Conservation (phyloP, 371 early-diverging fungal species). For the Mortierella sp. region DNA sequence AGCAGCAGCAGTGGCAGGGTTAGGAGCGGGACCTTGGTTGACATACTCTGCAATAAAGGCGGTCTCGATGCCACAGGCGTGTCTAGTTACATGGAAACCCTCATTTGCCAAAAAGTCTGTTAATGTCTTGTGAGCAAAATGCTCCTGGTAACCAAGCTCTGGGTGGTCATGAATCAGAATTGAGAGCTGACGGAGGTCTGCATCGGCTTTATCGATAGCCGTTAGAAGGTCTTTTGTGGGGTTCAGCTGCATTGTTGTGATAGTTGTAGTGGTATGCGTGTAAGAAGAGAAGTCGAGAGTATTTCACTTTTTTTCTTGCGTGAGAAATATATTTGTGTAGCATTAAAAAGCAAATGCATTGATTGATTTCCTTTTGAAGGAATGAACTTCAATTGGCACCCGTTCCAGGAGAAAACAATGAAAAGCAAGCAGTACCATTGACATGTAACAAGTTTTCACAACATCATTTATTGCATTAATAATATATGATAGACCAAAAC, state of each 20-base stretch:
- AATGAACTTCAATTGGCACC: no score
- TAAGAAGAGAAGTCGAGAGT: not conserved
- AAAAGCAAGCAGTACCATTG: no score
- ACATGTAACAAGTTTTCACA: no score
- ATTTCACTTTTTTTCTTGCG: slow-evolving; percentile 1
- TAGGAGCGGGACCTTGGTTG: slow-evolving; percentile 6
- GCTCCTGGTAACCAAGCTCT: slow-evolving; percentile 57
- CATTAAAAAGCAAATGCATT: no score
- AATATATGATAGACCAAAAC: no score
- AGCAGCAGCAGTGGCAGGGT: no score
- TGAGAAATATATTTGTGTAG: not conserved
- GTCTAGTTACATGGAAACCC: slow-evolving; percentile 57
- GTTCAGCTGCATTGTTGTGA: slow-evolving; percentile 19
- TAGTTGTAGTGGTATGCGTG: slow-evolving; percentile 1
- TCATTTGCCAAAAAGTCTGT: slow-evolving; percentile 53
- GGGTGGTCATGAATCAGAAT: slow-evolving; percentile 58
- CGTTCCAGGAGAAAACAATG: no score
- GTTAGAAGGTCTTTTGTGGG: slow-evolving; percentile 28
- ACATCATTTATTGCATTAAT: no score
- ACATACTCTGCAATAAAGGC: slow-evolving; percentile 61
- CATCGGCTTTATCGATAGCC: slow-evolving; percentile 62
- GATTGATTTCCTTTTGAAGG: slow-evolving; percentile 6
- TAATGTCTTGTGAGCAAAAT: slow-evolving; percentile 55
- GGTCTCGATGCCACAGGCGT: slow-evolving; percentile 57
- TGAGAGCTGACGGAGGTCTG: slow-evolving; percentile 63